Evolutionary conservation across 139 green algal species (phyloP), one percentile per base, ranked within the genome.

Genomic region (Ettlia oleoabundans): DNA sequence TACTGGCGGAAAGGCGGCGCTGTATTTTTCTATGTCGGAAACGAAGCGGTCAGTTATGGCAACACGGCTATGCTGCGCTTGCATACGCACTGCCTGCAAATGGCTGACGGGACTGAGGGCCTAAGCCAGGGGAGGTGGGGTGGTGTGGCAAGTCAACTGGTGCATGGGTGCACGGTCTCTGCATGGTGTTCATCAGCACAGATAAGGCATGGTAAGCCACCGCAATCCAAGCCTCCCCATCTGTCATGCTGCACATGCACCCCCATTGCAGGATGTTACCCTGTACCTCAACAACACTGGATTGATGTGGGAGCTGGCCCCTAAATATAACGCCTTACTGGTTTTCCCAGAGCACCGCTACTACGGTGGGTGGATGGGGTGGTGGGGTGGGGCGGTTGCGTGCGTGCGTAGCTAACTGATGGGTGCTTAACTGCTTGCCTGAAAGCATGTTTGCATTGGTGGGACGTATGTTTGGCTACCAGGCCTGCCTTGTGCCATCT

Each of bases 1-100:
- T 81, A 91, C 72, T 97, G 92, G 89, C 80, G 75, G 37, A 26
- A 42, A 2, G 64, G 65, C n/a, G 91, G 92, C 1, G 87, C 93
- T 10, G 91, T 98, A 13, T 98, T 97, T 73, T 93, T 98, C 51
- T 98, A 98, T 83, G 35, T 95, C 0, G 95, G 95, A 6, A 98
- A 98, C 74, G 94, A 98, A 76, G 43, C 47, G 41, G 26, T 61
- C 6, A 40, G 38, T 7, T 5, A 3, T 21, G 68, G 4, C 35
- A 2, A 52, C 35, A 72, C n/a, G 32, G 3, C 28, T 19, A 4
- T 72, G 35, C 65, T 43, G 18, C 30, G 5, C 67, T 10, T 75
- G 38, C 24, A n/a, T n/a, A n/a, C n/a, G n/a, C n/a, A n/a, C n/a
- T n/a, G n/a, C n/a, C n/a, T n/a, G n/a, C n/a, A n/a, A n/a, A n/a